Base-by-base conservation (phyloP, 768 basidiomycete genomes). In the Boletus speciosus region DNA sequence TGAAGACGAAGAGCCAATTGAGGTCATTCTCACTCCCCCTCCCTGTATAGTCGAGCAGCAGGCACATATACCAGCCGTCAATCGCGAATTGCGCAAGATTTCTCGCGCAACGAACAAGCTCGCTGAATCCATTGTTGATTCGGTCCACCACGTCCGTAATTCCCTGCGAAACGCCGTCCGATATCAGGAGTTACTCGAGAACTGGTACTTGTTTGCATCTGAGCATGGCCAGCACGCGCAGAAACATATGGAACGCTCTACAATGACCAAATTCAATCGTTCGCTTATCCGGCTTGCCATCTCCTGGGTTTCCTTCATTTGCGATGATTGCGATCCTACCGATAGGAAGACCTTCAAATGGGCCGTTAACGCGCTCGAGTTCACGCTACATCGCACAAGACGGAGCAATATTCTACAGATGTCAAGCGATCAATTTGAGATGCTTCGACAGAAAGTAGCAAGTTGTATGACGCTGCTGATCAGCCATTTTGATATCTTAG, bases 231-330 rank as follows among this genome's bases (percentile, higher is more conserved):
- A 90, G 56, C 90, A 95, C 62, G 90, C 88, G 9, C 87, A 93
- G 63, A 84, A 86, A 59, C 85, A 90, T 67, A 90, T 97, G 86
- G 93, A 96, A 61, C 81, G 80, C 15, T 65, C 81, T 0, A 77
- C 83, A 0, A 68, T 86, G 49, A 74, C 80, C 61, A 86, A 88
- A 60, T 96, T 97, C 72, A 88, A 90, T 65, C 82, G 88, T 7
- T 78, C 88, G 4, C 78, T 98, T 34, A 88, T 95, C 70, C 87
- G 85, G 56, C 81, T 98, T 49, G 93, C 95, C 10, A 98, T 98
- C 62, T 89, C 91, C 12, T 99, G 96, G 96, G 92, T 98, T 34
- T 88, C 93, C 41, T 98, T 99, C 77, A 96, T 98, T 59, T 97
- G 93, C 73, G 94, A 98, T 66, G 92, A 95, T 63, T 99, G 97